Evolutionary conservation across 805 yeast species (phyloP).

Genomic region (Ogataea degrootiae): DNA sequence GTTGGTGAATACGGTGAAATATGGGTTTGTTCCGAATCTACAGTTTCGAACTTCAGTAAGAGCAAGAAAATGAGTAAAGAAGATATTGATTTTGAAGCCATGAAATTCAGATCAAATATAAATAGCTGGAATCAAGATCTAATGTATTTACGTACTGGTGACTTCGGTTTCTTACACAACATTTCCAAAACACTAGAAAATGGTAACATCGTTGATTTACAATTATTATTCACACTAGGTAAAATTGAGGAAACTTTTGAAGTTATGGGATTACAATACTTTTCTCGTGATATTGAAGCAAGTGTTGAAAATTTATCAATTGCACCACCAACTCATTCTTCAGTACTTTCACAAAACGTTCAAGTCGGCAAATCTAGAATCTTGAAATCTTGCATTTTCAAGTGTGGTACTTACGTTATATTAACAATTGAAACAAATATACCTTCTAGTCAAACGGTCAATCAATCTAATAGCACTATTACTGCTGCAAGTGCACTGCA

Average conservation of each 20-base stretch:
- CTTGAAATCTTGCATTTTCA: slow-evolving; percentile 50
- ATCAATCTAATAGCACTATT: too few species aligned
- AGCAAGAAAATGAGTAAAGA: slow-evolving; percentile 36
- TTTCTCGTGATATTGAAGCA: slow-evolving; percentile 77
- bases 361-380: neutral
- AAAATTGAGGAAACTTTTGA: slow-evolving; percentile 84
- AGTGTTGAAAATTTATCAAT: slow-evolving; percentile 49
- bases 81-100: slow-evolving; percentile 36
- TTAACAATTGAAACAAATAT: slow-evolving; percentile 60
- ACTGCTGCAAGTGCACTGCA: too few species aligned
- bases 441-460: slow-evolving; percentile 3
- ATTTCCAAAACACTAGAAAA: slow-evolving; percentile 38
- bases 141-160: slow-evolving; percentile 83
- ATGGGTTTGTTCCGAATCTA: slow-evolving; percentile 92
- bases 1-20: slow-evolving; percentile 96
- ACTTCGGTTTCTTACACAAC: slow-evolving; percentile 85
- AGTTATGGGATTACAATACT: slow-evolving; percentile 84
- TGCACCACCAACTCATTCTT: slow-evolving; percentile 22
- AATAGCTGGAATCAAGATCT: slow-evolving; percentile 58
- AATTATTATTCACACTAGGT: slow-evolving; percentile 81
- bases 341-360: slow-evolving; percentile 29
- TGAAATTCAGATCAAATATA: slow-evolving; percentile 61
- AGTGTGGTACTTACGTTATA: slow-evolving; percentile 74
- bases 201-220: slow-evolving; percentile 41
- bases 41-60: slow-evolving; percentile 54